phyloP scores from a whole-genome alignment of 169 alveolate genomes.

The Cryptosporidium sp. region DNA sequence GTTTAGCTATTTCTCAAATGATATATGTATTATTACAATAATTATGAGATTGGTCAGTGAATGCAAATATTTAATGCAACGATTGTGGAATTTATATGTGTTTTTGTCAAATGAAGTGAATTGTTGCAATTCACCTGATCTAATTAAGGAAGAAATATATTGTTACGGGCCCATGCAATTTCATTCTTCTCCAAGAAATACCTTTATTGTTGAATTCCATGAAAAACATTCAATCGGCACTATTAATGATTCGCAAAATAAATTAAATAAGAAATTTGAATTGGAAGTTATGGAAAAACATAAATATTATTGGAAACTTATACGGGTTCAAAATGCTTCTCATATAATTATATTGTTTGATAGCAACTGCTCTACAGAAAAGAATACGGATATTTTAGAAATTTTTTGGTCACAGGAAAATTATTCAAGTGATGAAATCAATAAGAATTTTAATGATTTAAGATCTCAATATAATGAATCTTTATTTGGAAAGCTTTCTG shows the following conservation, averaged over 20 bases:
- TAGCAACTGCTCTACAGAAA: constrained; percentile 41
- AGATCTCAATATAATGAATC: constrained; percentile 35
- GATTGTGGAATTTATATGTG: not conserved
- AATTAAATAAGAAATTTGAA: not conserved
- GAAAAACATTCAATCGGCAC: constrained; percentile 1
- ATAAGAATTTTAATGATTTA: not conserved
- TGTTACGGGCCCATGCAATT: constrained; percentile 25
- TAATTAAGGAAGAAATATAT: constrained; percentile 4
- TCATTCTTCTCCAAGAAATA: constrained; percentile 28
- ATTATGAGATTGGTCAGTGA: not conserved
- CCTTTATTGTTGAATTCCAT: constrained; percentile 8
- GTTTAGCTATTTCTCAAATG: not conserved
- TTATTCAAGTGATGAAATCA: not conserved
- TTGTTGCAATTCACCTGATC: not conserved
- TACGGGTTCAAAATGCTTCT: constrained; percentile 61
- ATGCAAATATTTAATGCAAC: not conserved
- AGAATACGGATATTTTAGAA: constrained; percentile 41
- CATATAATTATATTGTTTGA: constrained; percentile 55
- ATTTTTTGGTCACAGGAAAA: not conserved
- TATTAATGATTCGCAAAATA: not conserved
- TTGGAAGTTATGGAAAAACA: not conserved
- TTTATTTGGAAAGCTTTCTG: constrained; percentile 43
- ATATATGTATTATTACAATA: constrained; percentile 1
- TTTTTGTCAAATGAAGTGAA: not conserved
- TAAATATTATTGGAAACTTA: constrained; percentile 31